phyloP scores from a whole-genome alignment of 768 basidiomycete genomes.

The Hygrophorus russula region DNA sequence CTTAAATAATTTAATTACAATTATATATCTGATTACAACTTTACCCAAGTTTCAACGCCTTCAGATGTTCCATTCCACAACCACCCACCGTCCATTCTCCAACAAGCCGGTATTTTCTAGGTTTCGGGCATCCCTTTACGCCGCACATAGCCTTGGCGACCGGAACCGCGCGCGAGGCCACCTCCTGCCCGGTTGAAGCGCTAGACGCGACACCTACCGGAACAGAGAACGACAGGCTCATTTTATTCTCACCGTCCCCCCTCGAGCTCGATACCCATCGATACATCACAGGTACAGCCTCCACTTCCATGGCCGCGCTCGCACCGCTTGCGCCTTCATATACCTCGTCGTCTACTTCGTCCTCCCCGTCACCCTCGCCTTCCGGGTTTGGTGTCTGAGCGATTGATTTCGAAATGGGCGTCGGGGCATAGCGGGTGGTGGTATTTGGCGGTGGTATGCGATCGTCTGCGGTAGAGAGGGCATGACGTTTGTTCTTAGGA shows the following conservation, averaged over 20 bases:
- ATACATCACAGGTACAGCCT: constrained; percentile 43
- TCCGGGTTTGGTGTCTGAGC: constrained; percentile 10
- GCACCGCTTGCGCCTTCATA: constrained; percentile 26
- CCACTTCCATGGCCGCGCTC: constrained; percentile 21
- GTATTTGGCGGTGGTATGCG: constrained; percentile 21
- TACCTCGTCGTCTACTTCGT: constrained; percentile 30
- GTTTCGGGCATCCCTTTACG: constrained; percentile 42
- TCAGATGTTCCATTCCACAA: constrained; percentile 60
- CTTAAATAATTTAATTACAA: no score
- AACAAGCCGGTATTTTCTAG: constrained; percentile 56
- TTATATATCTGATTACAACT: no score
- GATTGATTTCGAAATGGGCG: constrained; percentile 14
- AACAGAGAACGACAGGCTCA: constrained; percentile 45
- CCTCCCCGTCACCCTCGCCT: constrained; percentile 19
- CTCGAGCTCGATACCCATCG: constrained; percentile 61
- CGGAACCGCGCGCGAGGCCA: constrained; percentile 5
- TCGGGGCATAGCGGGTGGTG: constrained; percentile 15
- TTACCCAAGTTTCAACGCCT: constrained; percentile 30
- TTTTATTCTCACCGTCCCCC: constrained; percentile 10
- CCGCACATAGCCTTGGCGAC: constrained; percentile 32
- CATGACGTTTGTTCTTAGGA: constrained; percentile 49
- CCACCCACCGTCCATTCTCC: constrained; percentile 51
- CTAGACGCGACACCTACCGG: constrained; percentile 20
- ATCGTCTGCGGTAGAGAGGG: constrained; percentile 35
- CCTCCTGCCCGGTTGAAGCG: not conserved